Base-by-base conservation (phyloP, 2,329 filamentous ascomycete genomes). In the Stachybotrys echinatus region DNA sequence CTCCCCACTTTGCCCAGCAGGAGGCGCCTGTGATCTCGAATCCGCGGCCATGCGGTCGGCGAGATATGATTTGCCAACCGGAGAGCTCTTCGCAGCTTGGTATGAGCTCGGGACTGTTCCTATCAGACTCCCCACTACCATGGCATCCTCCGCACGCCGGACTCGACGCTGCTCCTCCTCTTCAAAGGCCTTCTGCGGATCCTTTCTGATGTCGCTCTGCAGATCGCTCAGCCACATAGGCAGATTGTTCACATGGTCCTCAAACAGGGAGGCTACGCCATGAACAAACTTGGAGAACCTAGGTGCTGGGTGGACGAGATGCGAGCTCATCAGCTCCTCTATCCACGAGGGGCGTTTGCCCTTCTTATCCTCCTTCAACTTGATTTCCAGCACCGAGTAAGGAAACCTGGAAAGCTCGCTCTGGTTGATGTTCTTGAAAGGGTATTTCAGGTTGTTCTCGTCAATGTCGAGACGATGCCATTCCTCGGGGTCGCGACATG, bases 221-320 rank as follows among this genome's bases (percentile, higher is more conserved):
- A 97, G 78, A 54, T 95, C 88, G 60, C 87, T 87, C 31, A 97
- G 80, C 94, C 94, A 99, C 74, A 97, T 96, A 14, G 94, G 94
- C 62, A 97, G 84, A 54, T 84, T 92, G 71, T 97, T 97, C 67
- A 99, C 92, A 62, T 96, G 84, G 68, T 99, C 90, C 61, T 97
- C 94, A 58, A 97, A 97, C 2, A 99, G 77, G 38, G 87, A 85
- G 7, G 92, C 92, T 5, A 95, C 85, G 53, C 94, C 94, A 61
- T 99, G 92, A 3, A 95, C 88, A 60, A 97, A 99, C 68, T 99
- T 99, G 61, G 91, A 96, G 72, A 99, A 99, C 47, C 88, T 84
- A 2, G 92, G 89, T 0, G 88, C 85, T 43, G 91, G 84, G 65
- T 96, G 91, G 55, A 99, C 88, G 5, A 99, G 80, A 67, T 99